A percentile compares a stretch with the other conserved stretches of the same genome.
phyloP scores from a whole-genome alignment of 2,329 filamentous ascomycete genomes.

The Botrytis squamosa region DNA sequence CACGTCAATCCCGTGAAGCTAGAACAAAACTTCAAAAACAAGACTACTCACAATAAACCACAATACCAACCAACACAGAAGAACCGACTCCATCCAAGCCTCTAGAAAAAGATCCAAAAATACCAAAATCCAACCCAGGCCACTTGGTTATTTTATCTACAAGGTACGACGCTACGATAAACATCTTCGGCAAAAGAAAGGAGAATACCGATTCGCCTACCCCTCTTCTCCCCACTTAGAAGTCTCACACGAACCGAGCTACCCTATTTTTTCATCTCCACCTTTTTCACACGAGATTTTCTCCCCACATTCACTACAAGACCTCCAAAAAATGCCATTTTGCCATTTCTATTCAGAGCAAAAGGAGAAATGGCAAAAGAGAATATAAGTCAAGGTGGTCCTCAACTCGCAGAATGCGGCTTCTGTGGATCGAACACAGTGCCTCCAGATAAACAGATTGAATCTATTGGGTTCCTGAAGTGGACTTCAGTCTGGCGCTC shows the following conservation, averaged over 20 bases:
- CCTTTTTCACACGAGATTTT: neutral
- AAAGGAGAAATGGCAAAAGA: neutral
- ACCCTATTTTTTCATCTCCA: neutral
- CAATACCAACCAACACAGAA: neutral
- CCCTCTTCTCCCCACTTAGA: neutral
- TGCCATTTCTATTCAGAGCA: neutral
- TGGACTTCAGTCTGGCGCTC: neutral
- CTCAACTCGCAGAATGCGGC: neutral
- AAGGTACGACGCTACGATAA: neutral
- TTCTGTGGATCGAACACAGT: constrained; percentile 1
- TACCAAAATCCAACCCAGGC: neutral
- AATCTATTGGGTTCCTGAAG: neutral
- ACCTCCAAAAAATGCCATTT: neutral
- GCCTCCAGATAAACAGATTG: neutral
- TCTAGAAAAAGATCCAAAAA: neutral
- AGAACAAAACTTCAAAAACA: neutral
- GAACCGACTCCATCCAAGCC: neutral
- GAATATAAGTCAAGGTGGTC: neutral
- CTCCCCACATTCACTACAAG: neutral
- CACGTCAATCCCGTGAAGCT: neutral
- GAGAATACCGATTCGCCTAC: neutral
- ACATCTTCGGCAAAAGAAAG: neutral
- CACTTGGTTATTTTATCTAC: neutral
- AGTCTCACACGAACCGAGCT: too few relatives aligned
- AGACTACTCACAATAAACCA: neutral